Evolutionary conservation across 1,284 basidiomycete species (phyloP).

Genomic region (Malassezia slooffiae): DNA sequence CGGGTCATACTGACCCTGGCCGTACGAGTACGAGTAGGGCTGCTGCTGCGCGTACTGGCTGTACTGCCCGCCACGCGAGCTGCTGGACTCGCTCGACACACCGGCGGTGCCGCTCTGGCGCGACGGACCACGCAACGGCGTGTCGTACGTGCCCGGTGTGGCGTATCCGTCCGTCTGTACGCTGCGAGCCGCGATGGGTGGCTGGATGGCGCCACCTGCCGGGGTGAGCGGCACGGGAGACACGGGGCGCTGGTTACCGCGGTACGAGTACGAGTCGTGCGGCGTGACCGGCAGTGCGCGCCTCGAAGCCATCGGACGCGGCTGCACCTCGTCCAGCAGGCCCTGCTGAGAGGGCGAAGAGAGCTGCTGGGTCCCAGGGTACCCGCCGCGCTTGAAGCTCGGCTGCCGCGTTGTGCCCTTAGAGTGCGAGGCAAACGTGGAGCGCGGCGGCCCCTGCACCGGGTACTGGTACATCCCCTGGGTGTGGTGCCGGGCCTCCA

Average conservation of each 20-base stretch:
- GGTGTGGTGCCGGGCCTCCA: slow-evolving; percentile 5
- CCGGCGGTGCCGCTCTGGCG: too few relatives aligned
- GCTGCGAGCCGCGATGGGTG: too few relatives aligned
- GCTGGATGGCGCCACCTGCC: too few relatives aligned
- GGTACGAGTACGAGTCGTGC: background rate
- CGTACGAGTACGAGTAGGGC: too few relatives aligned
- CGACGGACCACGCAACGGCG: too few relatives aligned
- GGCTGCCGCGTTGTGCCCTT: background rate
- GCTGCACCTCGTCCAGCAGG: slow-evolving; percentile 5
- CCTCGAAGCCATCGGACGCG: background rate
- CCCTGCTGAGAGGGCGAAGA: slow-evolving; percentile 1
- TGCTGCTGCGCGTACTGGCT: background rate
- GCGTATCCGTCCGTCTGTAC: too few relatives aligned
- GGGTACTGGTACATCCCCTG: background rate
- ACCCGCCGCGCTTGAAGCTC: background rate
- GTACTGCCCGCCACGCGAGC: background rate
- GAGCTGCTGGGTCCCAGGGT: background rate
- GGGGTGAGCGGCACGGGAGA: too few relatives aligned
- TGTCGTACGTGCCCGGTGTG: too few relatives aligned
- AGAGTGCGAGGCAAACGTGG: background rate
- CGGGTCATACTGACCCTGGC: too few relatives aligned
- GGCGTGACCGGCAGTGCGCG: slow-evolving; percentile 1
- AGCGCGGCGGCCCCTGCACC: background rate
- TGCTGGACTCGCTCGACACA: too few relatives aligned
- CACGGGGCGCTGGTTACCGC: too few relatives aligned